A percentile compares a stretch with the other conserved stretches of the same genome.
phyloP scores from a whole-genome alignment of 306 rosid genomes.

The Corylus heterophylla region DNA sequence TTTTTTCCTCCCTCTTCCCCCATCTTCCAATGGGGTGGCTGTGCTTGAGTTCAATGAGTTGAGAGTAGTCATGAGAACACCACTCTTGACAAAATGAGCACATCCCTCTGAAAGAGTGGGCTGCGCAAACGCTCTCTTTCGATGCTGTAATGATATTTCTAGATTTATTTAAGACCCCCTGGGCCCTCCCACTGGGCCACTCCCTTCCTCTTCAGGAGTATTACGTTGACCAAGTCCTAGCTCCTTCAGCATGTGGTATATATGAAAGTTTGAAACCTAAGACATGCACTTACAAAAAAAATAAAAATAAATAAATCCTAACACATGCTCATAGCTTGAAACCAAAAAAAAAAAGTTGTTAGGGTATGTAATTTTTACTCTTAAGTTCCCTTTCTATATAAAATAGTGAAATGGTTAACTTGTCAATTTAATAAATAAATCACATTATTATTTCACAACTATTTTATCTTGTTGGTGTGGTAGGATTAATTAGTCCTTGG shows the following conservation, averaged over 20 bases:
- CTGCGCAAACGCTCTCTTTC: not conserved
- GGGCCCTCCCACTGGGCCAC: no score
- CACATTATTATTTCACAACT: no score
- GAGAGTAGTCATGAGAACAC: not conserved
- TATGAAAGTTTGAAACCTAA: no score
- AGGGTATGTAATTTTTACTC: no score
- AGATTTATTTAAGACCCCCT: not conserved
- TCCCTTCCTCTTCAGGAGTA: conserved; percentile 3
- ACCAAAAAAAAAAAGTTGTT: not conserved
- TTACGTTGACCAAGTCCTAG: conserved; percentile 28
- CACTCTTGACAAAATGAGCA: not conserved
- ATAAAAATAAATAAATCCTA: no score
- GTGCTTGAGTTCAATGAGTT: not conserved
- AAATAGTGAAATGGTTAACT: no score
- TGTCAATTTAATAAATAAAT: no score
- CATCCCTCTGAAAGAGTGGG: not conserved
- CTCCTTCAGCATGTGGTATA: not conserved
- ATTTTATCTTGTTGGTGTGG: no score
- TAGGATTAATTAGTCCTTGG: no score
- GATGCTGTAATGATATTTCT: not conserved
- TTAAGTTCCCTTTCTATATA: no score
- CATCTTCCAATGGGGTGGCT: not conserved
- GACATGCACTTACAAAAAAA: not conserved
- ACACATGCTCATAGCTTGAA: no score
- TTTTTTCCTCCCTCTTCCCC: not conserved